Evolutionary conservation across 1,284 basidiomycete genomes (phyloP).

Genomic region (Caloboletus firmus): DNA sequence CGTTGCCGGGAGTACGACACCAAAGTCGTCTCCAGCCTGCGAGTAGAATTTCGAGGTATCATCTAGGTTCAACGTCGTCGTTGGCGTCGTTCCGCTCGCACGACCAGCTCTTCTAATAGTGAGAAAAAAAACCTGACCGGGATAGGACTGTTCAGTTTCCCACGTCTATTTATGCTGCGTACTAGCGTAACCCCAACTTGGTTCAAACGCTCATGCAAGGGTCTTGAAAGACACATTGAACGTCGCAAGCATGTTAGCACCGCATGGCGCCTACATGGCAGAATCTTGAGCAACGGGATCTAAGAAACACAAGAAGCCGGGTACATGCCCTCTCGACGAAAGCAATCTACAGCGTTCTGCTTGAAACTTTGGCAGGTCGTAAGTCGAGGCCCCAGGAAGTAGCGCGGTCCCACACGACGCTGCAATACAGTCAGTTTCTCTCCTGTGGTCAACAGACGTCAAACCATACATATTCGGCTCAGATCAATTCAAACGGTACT

Average conservation of each 20-base stretch:
- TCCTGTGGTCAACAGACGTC: not conserved
- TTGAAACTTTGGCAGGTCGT: too few relatives aligned
- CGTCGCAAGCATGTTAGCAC: too few relatives aligned
- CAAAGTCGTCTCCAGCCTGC: conserved; percentile 58
- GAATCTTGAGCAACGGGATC: not conserved
- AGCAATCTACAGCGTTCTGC: too few relatives aligned
- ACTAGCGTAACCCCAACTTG: not conserved
- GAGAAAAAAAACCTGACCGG: conserved; percentile 3
- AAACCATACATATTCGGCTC: not conserved
- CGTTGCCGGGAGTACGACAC: conserved; percentile 62
- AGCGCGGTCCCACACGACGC: not conserved
- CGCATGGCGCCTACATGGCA: not conserved
- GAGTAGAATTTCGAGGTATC: conserved; percentile 47
- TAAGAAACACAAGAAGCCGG: not conserved
- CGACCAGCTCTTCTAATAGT: conserved; percentile 14
- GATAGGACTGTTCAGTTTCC: conserved; percentile 3
- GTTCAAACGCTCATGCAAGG: not conserved
- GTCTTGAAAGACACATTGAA: not conserved
- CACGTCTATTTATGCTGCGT: conserved; percentile 11
- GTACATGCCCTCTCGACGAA: not conserved
- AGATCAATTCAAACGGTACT: not conserved
- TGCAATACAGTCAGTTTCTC: not conserved
- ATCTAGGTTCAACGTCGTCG: conserved; percentile 32
- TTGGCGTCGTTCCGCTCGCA: conserved; percentile 13
- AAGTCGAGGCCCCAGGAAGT: too few relatives aligned